Percentiles rank a stretch among this genome's conserved stretches.
These are phyloP conservation scores for Brachypodium distachyon DNA, from an alignment of 202 grass and related monocot species.

Conservation along the genomic window DNA sequence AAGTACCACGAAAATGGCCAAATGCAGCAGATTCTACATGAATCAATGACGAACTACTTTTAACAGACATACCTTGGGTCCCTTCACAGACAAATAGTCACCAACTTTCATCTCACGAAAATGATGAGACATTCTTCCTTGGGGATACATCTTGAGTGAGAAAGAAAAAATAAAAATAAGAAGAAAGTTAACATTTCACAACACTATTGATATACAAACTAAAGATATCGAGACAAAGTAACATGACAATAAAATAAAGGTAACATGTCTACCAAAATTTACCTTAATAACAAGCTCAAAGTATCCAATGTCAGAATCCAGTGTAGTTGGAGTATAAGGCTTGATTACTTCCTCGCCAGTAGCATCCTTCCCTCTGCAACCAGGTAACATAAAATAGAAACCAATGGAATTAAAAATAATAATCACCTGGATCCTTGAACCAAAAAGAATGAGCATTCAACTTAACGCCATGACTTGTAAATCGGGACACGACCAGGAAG, in stretches of 20 bases:
- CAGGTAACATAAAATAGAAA: neutral
- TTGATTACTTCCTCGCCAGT: slow-evolving; percentile 85
- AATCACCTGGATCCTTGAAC: neutral
- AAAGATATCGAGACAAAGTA: neutral
- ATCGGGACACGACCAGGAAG: neutral
- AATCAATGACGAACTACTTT: neutral
- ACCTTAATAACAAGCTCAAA: slow-evolving; percentile 96
- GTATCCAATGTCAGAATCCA: slow-evolving; percentile 80
- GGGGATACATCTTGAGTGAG: slow-evolving; percentile 74
- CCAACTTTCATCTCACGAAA: slow-evolving; percentile 85
- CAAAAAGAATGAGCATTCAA: neutral
- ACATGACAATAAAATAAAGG: neutral
- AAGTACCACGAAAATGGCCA: neutral
- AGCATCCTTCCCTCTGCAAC: slow-evolving; percentile 61
- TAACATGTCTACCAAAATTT: neutral
- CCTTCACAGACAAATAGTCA: slow-evolving; percentile 75
- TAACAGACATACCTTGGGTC: slow-evolving; percentile 59
- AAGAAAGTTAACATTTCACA: neutral
- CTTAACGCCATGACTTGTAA: neutral
- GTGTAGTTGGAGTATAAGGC: slow-evolving; percentile 85
- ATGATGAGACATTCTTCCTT: slow-evolving; percentile 99
- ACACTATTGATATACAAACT: neutral
- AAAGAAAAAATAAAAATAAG: neutral
- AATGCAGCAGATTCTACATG: neutral
- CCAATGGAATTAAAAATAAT: neutral